Evolutionary conservation across 1,139 yeast species (phyloP), one percentile per base, ranked within the genome.

Genomic region (Wickerhamiella pararugosa): DNA sequence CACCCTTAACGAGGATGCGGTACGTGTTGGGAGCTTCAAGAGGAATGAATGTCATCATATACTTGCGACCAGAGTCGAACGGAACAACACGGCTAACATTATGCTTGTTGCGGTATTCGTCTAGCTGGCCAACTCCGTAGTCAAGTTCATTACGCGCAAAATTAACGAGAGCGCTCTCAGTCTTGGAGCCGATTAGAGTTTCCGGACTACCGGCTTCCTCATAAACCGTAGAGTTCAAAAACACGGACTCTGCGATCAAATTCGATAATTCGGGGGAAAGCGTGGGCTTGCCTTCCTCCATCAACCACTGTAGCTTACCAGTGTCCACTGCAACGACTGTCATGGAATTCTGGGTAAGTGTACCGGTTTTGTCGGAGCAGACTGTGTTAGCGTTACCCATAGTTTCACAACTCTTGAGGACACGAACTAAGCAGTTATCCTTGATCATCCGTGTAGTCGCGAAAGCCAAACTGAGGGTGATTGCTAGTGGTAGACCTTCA

Each of bases 321-420:
- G 82, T 57, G 31, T 73, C 66, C 5, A 90, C 94, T 45, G 71
- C 72, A 7, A 84, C 94, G 8, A 90, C 83, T 38, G 87, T 74
- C 98, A 90, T 90, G 54, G 70, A 70, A 60, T 90, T 73, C 47
- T 66, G 65, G 8, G 76, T 71, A 47, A 71, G 60, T 6, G 76
- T 71, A 36, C 76, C 76, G 7, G 76, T 71, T 50, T 71, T 90
- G 64, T 90, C 99, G 0, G 97, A 84, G 61, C 98, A 92, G 42
- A 90, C 71, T 4, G 96, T 90, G 9, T 98, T 90, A 2, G 97
- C 98, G 37, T 94, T 87, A 39, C 99, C 98, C 98, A 90, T 90
- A 10, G 95, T 90, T 62, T 90, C 99, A 70, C 98, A 90, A 39
- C 94, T 79, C 55, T 78, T 79, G 52, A 90, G 69, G 5, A 84